Evolutionary conservation across 768 basidiomycete genomes (phyloP).

Genomic region (Suillus lakei): DNA sequence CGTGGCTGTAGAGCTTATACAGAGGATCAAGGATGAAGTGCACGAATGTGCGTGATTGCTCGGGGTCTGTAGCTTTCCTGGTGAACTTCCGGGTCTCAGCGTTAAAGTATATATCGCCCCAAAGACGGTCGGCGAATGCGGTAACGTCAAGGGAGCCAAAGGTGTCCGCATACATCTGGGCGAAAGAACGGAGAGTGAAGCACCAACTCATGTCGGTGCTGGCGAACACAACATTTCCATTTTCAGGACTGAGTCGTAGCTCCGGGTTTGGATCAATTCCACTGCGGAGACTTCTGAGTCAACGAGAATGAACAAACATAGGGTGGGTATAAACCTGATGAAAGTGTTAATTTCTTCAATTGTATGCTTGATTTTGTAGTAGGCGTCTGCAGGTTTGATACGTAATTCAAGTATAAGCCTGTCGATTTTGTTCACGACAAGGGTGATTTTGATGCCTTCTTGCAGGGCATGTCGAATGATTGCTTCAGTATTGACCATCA

Average conservation of each 20-base stretch:
- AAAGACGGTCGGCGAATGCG: conserved; percentile 87
- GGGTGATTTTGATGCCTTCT: conserved; percentile 86
- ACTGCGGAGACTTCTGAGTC: conserved; percentile 38
- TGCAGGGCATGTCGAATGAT: conserved; percentile 88
- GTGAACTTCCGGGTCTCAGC: conserved; percentile 85
- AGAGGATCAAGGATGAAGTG: conserved; percentile 96
- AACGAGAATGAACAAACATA: neutral
- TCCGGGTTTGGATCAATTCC: conserved; percentile 89
- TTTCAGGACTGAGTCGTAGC: conserved; percentile 89
- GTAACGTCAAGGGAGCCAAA: conserved; percentile 86
- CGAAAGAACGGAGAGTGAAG: conserved; percentile 93
- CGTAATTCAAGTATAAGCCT: conserved; percentile 95
- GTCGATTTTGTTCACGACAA: conserved; percentile 98
- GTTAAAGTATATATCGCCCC: conserved; percentile 98
- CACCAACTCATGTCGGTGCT: conserved; percentile 98
- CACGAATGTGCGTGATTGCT: conserved; percentile 84
- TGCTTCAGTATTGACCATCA: conserved; percentile 92
- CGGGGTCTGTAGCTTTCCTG: conserved; percentile 80
- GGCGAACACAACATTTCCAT: conserved; percentile 96
- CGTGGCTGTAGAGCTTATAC: conserved; percentile 96
- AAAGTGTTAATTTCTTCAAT: conserved; percentile 98
- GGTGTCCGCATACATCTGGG: conserved; percentile 94
- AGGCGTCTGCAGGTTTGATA: conserved; percentile 94
- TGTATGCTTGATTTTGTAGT: conserved; percentile 98
- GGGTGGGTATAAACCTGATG: conserved; percentile 68